Evolutionary conservation across 768 basidiomycete genomes (phyloP), one percentile per base, ranked within the genome.

Genomic region (Nidularia sp.): DNA sequence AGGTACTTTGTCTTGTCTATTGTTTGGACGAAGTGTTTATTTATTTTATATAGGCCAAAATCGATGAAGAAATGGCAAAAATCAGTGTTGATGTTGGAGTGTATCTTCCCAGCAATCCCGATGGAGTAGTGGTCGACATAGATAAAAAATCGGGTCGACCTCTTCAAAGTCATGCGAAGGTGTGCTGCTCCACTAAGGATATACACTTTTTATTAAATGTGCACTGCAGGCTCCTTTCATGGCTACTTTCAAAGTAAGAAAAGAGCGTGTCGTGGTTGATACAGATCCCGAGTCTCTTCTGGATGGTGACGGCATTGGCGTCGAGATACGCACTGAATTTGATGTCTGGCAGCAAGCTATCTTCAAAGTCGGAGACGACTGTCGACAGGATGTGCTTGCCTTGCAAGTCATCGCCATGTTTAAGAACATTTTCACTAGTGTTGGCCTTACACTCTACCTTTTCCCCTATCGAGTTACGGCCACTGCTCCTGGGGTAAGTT

Each of bases 281-380:
- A 77, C 78, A 8, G 80, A 93, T 62, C 84, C 90, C 0, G 88
- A 93, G 53, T 84, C 85, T 13, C 72, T 94, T 29, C 65, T 92
- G 48, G 80, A 86, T 29, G 82, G 74, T 3, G 77, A 82, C 18
- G 81, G 76, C n/a, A 75, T 70, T 10, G 83, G 79, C 4, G 65
- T 74, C 32, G 83, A 85, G 61, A 84, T 70, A 43, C 78, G 68
- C 31, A 74, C 75, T 44, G 78, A 86, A 59, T 91, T 88, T 62
- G 93, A 98, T 55, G 86, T 95, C 45, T 98, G 93, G 95, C 93
- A 96, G 55, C 88, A 93, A 57, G 97, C 97, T 1, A 99, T 99
- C 56, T 99, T 99, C 85, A 99, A 99, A 76, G 97, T 99, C 53
- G 97, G 97, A 51, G 97, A 99, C 64, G 97, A 99, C 65, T 99